Evolutionary conservation across 2,329 filamentous ascomycete species (phyloP), one percentile per base, ranked within the genome.

Genomic region (Venturiaceae sp.): DNA sequence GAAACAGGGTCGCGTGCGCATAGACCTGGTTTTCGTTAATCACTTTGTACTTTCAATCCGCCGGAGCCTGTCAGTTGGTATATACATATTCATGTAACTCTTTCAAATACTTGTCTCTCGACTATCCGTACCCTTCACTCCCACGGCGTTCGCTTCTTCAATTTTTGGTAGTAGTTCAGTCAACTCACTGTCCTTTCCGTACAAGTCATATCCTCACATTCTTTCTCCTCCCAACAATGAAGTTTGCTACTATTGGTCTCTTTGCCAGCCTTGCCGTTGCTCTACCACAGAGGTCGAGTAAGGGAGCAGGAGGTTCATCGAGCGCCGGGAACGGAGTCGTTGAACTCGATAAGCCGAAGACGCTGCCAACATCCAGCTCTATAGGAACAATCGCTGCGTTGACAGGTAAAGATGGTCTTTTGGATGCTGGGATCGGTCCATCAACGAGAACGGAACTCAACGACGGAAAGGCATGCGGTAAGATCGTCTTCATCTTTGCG

Each of bases 401-500:
- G 52, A 54, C 52, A n/a, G 36, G 36, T 28, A 54, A 39, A 23
- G 26, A 50, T 50, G 44, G 54, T 44, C n/a, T 41, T 23, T n/a
- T 56, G 23, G 54, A 56, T 13, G 54, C 34, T 39, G 54, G 34
- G 8, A 41, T 39, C 14, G 34, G 54, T 13, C 34, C 39, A 41
- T 33, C 32, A 19, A 46, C 37, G 34, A 32, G 39, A 19, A 46
- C 34, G 34, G 39, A 56, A 8, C 28, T 41, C 39, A 33, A 13
- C 2, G 34, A 56, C 11, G 34, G 28, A 5, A 39, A 39, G 26
- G 34, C 21, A 16, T 41, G 54, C 36, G 34, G 39, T 13, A 67
- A 70, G 32, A 66, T 77, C 19, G 73, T 77, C 30, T 75, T 80
- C 55, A 74, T 79, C 52, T 80, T 75, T 61, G 76, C 77, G 6